Evolutionary conservation across 495 filamentous ascomycete genomes (phyloP).

Genomic region (Echria macrotheca): DNA sequence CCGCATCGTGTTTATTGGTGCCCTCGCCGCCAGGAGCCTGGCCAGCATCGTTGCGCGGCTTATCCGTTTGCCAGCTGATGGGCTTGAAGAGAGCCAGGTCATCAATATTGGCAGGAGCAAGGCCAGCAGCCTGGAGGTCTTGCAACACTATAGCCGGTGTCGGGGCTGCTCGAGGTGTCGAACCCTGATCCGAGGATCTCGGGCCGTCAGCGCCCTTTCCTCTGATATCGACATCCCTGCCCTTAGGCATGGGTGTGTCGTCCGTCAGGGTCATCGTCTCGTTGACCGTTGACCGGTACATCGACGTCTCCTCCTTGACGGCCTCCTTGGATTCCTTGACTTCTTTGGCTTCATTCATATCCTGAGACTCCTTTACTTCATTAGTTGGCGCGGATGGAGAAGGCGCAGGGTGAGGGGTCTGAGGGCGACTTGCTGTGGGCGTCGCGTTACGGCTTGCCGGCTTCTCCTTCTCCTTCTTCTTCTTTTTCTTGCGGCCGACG

Average conservation of each 20-base stretch:
- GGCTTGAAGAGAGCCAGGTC: slow-evolving; percentile 34
- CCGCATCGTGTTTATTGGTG: slow-evolving; percentile 19
- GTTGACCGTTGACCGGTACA: slow-evolving; percentile 14
- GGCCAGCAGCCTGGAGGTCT: slow-evolving; percentile 25
- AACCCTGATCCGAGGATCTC: slow-evolving; percentile 4
- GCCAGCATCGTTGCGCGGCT: slow-evolving; percentile 16
- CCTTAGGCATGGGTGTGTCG: slow-evolving; percentile 15
- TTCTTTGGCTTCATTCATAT: no score
- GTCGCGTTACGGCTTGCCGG: slow-evolving; percentile 21
- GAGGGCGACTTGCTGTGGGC: slow-evolving; percentile 34
- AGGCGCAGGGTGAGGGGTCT: slow-evolving; percentile 27
- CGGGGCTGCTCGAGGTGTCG: slow-evolving; percentile 24
- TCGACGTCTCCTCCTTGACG: slow-evolving; percentile 22
- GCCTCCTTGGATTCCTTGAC: slow-evolving; percentile 22
- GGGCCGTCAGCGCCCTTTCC: slow-evolving; percentile 9
- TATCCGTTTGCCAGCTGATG: slow-evolving; percentile 13
- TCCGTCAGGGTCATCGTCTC: slow-evolving; percentile 30
- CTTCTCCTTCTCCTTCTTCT: slow-evolving; percentile 63
- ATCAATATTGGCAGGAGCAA: slow-evolving; percentile 21
- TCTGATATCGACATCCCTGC: slow-evolving; percentile 8
- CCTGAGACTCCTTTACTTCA: no score
- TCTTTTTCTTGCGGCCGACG: slow-evolving; percentile 83
- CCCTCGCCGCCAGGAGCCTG: slow-evolving; percentile 6
- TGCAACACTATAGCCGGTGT: slow-evolving; percentile 31
- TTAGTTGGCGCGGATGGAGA: slow-evolving; percentile 28